Evolutionary conservation across 169 alveolate species (phyloP).

Genomic region (Eimeria maxima): DNA sequence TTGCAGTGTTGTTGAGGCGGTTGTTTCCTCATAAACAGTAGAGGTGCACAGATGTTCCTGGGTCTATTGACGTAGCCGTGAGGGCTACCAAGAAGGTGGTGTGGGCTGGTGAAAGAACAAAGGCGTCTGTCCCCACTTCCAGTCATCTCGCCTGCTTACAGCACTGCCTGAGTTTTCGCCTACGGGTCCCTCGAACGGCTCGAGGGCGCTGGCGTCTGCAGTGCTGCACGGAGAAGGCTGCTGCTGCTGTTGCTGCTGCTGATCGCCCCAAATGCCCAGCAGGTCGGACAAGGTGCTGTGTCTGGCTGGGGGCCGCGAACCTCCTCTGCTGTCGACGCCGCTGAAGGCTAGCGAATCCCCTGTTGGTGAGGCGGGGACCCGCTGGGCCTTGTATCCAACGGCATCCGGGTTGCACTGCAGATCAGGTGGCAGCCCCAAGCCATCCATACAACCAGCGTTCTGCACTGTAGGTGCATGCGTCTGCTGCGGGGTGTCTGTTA

Average conservation of each 20-base stretch:
- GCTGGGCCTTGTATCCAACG: neutral
- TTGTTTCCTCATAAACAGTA: neutral
- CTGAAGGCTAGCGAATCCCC: conserved; percentile 16
- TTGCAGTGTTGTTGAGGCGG: conserved; percentile 1
- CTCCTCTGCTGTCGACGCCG: neutral
- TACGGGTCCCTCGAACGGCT: conserved; percentile 17
- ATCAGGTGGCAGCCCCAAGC: conserved; percentile 14
- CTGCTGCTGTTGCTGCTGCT: neutral
- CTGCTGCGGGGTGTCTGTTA: conserved; percentile 56
- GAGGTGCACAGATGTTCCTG: neutral
- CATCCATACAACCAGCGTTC: neutral
- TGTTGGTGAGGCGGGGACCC: neutral
- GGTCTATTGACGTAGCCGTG: conserved; percentile 5
- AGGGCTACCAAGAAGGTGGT: conserved; percentile 41
- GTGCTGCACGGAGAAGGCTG: conserved; percentile 16
- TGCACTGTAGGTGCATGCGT: conserved; percentile 31
- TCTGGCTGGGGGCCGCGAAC: neutral
- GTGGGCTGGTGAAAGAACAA: conserved; percentile 41
- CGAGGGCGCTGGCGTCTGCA: conserved; percentile 7
- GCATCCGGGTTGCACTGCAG: neutral
- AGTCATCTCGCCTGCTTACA: conserved; percentile 35
- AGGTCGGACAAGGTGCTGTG: conserved; percentile 2
- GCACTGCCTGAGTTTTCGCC: conserved; percentile 35
- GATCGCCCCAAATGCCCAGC: conserved; percentile 36
- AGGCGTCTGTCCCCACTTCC: conserved; percentile 64